phyloP scores from a whole-genome alignment of 129 eudicot species.

The Lonicera japonica region DNA sequence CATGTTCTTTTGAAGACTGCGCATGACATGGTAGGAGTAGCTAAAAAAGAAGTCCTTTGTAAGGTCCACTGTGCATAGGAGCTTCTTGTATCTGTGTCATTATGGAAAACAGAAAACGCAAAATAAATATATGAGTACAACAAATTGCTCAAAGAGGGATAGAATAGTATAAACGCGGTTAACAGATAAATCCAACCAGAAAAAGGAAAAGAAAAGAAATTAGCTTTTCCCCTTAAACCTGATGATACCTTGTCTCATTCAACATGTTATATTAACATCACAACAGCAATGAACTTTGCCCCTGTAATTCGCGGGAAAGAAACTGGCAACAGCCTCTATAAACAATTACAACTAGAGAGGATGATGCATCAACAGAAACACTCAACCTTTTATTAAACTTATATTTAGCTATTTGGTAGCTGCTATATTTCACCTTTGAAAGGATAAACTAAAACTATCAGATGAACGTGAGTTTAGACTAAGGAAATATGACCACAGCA shows the following conservation, averaged over 20 bases:
- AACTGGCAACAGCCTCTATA: constrained; percentile 36
- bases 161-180: constrained; percentile 1
- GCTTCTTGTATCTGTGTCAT: constrained; percentile 83
- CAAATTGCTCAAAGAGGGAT: not conserved
- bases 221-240: constrained; percentile 23
- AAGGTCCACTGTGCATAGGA: constrained; percentile 81
- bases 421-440: constrained; percentile 1
- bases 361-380: constrained; percentile 15
- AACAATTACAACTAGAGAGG: constrained; percentile 30
- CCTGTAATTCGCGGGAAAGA: constrained; percentile 54
- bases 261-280: constrained; percentile 54
- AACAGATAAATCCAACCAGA: not conserved
- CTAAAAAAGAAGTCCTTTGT: constrained; percentile 96
- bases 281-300: constrained; percentile 58
- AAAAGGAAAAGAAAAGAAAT: constrained; percentile 18
- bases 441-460: constrained; percentile 13
- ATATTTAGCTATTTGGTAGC: not conserved
- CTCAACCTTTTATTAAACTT: constrained; percentile 7
- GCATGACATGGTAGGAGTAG: constrained; percentile 90
- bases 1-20: constrained; percentile 77
- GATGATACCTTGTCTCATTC: constrained; percentile 59
- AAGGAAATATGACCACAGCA: constrained; percentile 12
- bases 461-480: constrained; percentile 9
- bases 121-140: constrained; percentile 26
- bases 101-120: constrained; percentile 28